Conservation (phyloP, 495 filamentous ascomycete species). For the Chaetomium tenue region DNA sequence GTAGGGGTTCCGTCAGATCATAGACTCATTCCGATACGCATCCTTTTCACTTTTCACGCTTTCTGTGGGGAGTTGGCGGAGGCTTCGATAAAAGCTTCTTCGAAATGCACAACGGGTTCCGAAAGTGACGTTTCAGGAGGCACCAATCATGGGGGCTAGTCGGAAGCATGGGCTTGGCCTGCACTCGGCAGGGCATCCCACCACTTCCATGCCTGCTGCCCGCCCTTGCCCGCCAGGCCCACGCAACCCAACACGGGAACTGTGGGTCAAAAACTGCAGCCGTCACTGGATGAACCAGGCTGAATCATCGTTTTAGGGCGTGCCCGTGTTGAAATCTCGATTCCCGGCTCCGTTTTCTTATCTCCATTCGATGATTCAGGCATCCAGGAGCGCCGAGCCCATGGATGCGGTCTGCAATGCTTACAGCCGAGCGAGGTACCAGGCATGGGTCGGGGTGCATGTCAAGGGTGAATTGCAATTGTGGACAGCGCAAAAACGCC, state of each 20-base stretch:
- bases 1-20: neutral
- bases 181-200: neutral
- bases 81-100: neutral
- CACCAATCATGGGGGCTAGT: neutral
- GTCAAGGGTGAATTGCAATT: neutral
- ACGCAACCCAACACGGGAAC: neutral
- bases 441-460: slow-evolving; percentile 3
- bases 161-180: no score
- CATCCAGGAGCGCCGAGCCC: no score
- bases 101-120: neutral
- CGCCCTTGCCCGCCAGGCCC: no score
- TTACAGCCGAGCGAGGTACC: neutral
- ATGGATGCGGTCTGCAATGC: neutral
- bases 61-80: neutral
- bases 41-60: neutral
- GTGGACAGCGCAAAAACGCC: neutral
- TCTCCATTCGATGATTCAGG: slow-evolving; percentile 11
- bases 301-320: neutral
- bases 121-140: neutral
- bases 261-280: neutral
- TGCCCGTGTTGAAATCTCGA: neutral
- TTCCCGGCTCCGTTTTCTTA: neutral
- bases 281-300: neutral
- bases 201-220: no score
- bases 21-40: neutral